phyloP scores from a whole-genome alignment of 148 eudicot genomes.

The Rhododendron vialii region DNA sequence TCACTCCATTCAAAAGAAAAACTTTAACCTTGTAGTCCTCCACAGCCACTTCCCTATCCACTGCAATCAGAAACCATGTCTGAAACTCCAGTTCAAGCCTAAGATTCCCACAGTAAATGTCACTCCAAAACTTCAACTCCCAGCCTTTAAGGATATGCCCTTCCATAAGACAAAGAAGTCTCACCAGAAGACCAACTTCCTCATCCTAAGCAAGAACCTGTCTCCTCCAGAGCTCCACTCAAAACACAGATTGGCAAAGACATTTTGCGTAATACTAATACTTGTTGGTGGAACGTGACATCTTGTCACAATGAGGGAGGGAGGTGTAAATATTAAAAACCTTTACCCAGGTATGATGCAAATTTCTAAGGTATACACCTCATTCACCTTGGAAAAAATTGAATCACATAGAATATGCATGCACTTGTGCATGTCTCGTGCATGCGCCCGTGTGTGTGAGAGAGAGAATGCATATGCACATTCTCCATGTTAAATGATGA shows the following conservation, averaged over 20 bases:
- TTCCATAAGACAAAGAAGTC: not conserved
- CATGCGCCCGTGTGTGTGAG: not conserved
- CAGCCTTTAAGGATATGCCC: not conserved
- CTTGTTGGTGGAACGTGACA: not conserved
- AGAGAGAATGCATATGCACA: not conserved
- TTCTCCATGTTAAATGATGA: not conserved
- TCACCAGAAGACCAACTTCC: not conserved
- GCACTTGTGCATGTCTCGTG: not conserved
- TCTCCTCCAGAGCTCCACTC: not conserved
- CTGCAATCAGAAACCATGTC: not conserved
- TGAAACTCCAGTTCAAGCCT: not conserved
- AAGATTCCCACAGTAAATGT: not conserved
- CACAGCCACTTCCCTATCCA: not conserved
- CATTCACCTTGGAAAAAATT: not conserved
- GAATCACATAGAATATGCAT: not conserved
- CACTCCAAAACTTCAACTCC: not conserved
- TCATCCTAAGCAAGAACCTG: not conserved
- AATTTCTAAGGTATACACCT: not conserved
- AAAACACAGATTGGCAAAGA: not conserved
- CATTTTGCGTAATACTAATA: not conserved
- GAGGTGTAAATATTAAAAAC: not conserved
- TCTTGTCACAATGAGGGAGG: not conserved
- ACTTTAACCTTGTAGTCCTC: not conserved
- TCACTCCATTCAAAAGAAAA: not conserved
- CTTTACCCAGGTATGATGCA: not conserved